A percentile compares a stretch with the other conserved stretches of the same genome.
phyloP scores from a whole-genome alignment of 257 asterid genomes.

The Cruciata laevipes region DNA sequence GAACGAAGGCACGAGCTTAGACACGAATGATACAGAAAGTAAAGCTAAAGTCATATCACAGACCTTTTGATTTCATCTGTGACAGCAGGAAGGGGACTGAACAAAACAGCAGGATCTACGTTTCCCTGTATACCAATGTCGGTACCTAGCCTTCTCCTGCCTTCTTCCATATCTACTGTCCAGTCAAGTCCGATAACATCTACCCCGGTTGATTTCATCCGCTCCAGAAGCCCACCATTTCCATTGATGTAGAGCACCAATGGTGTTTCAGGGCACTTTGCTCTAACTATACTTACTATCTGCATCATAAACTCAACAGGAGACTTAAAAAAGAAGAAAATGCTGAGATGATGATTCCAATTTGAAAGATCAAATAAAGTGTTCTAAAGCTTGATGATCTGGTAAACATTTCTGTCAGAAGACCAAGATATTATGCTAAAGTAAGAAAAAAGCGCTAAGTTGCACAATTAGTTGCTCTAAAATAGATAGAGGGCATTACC shows the following conservation, averaged over 20 bases:
- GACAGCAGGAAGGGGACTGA: slow-evolving; percentile 76
- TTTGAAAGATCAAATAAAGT: background rate
- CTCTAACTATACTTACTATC: slow-evolving; percentile 67
- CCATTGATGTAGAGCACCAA: slow-evolving; percentile 89
- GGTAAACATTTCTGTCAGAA: background rate
- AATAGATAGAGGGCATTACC: slow-evolving; percentile 25
- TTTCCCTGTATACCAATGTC: slow-evolving; percentile 81
- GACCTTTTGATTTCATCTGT: slow-evolving; percentile 71
- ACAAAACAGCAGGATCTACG: slow-evolving; percentile 77
- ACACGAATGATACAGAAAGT: background rate
- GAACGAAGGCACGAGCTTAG: slow-evolving; percentile 11
- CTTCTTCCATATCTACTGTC: slow-evolving; percentile 94
- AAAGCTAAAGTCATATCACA: slow-evolving; percentile 3
- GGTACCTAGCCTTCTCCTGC: slow-evolving; percentile 66
- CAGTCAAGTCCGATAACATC: slow-evolving; percentile 97
- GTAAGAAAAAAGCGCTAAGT: background rate
- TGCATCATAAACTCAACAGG: slow-evolving; percentile 25
- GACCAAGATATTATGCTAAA: background rate
- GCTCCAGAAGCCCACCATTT: slow-evolving; percentile 85
- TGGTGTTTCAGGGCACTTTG: slow-evolving; percentile 74
- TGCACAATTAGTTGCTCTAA: background rate
- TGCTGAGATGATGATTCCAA: background rate
- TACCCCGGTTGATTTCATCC: slow-evolving; percentile 85
- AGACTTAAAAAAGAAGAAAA: background rate
- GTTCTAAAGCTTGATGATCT: background rate